These are phyloP conservation scores for Zostera marina DNA, from an alignment of 116 monocot species.

Conservation along the genomic window DNA sequence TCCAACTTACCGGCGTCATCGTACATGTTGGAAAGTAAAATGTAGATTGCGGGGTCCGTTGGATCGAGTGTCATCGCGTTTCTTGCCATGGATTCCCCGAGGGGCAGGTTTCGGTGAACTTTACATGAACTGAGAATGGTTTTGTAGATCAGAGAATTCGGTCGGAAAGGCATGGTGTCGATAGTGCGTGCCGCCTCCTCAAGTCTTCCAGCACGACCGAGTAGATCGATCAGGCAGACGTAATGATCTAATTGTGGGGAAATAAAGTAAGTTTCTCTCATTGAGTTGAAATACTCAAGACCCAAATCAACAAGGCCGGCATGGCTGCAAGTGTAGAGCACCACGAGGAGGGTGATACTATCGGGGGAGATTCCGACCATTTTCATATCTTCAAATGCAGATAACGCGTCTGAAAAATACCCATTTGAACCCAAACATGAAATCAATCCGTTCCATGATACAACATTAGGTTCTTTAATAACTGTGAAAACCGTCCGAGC, in stretches of 20 bases:
- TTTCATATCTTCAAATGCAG: constrained; percentile 72
- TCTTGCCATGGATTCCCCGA: constrained; percentile 50
- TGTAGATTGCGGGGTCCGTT: constrained; percentile 38
- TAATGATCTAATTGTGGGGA: constrained; percentile 44
- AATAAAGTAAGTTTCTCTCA: constrained; percentile 31
- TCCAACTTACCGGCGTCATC: constrained; percentile 46
- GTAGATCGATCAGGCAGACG: constrained; percentile 55
- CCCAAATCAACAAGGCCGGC: constrained; percentile 53
- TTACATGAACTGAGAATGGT: constrained; percentile 53
- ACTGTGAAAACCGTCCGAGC: constrained; percentile 28
- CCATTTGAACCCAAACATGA: constrained; percentile 49
- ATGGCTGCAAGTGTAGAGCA: constrained; percentile 66
- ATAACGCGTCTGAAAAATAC: constrained; percentile 34
- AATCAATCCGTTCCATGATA: constrained; percentile 76
- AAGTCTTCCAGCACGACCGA: constrained; percentile 63
- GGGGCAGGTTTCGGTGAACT: constrained; percentile 29
- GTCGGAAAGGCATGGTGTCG: constrained; percentile 33
- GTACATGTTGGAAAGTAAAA: constrained; percentile 45
- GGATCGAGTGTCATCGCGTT: constrained; percentile 36
- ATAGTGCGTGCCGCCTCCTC: constrained; percentile 35
- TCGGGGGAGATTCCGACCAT: constrained; percentile 36
- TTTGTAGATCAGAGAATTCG: constrained; percentile 50
- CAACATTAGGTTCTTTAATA: constrained; percentile 48
- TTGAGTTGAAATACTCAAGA: constrained; percentile 55
- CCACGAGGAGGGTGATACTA: constrained; percentile 40